phyloP scores from a whole-genome alignment of 257 asterid genomes.

The Gentiana dahurica region DNA sequence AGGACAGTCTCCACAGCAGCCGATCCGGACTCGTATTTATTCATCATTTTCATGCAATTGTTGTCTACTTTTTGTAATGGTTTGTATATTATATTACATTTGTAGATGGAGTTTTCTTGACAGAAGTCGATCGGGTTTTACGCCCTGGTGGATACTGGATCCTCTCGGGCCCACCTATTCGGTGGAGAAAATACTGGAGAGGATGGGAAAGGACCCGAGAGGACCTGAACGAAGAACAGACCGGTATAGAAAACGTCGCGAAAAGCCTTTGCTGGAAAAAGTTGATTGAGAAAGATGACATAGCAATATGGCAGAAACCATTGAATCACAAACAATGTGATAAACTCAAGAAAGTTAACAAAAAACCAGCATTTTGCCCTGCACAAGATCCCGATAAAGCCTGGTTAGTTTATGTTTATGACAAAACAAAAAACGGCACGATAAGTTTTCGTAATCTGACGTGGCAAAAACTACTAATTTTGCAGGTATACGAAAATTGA shows the following conservation, averaged over 20 bases:
- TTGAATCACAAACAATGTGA: conserved; percentile 44
- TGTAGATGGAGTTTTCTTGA: conserved; percentile 64
- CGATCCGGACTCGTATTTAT: no score
- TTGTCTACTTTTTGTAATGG: not conserved
- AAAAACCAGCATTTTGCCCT: conserved; percentile 40
- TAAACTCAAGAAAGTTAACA: conserved; percentile 9
- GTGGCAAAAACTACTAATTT: no score
- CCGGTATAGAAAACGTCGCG: conserved; percentile 51
- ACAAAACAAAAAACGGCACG: not conserved
- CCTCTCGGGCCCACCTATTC: conserved; percentile 85
- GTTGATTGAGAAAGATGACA: conserved; percentile 61
- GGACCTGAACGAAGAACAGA: conserved; percentile 72
- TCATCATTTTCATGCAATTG: not conserved
- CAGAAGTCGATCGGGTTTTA: conserved; percentile 68
- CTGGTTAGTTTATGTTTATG: conserved; percentile 34
- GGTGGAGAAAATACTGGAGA: conserved; percentile 71
- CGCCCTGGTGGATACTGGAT: conserved; percentile 95
- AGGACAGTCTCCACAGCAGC: no score
- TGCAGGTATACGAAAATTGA: conserved; percentile 57
- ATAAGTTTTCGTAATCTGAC: no score
- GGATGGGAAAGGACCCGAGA: conserved; percentile 69
- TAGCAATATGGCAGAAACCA: conserved; percentile 86
- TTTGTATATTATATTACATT: not conserved
- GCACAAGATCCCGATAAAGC: conserved; percentile 49
- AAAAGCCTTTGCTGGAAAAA: conserved; percentile 79